Base-by-base conservation (phyloP, 2,329 filamentous ascomycete species). In the Scedosporium minutisporum region DNA sequence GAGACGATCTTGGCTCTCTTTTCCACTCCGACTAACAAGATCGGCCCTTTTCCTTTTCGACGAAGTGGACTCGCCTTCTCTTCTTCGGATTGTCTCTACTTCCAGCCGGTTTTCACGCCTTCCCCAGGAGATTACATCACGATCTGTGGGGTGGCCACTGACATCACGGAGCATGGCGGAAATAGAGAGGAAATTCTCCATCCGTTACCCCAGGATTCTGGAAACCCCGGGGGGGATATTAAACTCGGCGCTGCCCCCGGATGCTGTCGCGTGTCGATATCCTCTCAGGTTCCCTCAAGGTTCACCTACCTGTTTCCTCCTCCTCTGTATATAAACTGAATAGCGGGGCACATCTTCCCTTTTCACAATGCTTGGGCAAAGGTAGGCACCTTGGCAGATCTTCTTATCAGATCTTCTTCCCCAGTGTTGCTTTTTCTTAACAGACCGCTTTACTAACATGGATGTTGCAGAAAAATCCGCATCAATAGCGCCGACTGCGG, bases 401-500 rank as follows among this genome's bases (percentile, higher is more conserved):
- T 18, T 12, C 18, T 21, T 48, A 12, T 38, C 33, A 38, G 33
- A 38, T 38, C 33, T 38, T 38, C 33, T 12, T 38, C 2, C 7
- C 33, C 10, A 10, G 10, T 12, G 33, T 12, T 38, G 10, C 9
- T 16, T 23, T 57, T 57, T 58, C 6, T 42, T 23, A 18, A 7
- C 25, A 12, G 33, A 10, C 3, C 3, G 5, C 3, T 9, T 10
- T 6, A 25, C 63, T 66, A 55, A 66, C 16, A 18, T 25, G 4
- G 3, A 6, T 48, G 4, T 2, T 18, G 2, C 48, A 78, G 75
- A 64, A 76, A 75, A 42, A 70, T 78, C 68, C 74, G 71, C 63
- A 64, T 78, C 69, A 77, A 77, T 67, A 76, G 76, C 65, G 75
- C 75, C 69, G 70, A 76, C 58, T 77, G 75, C 61, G 76, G 76